Evolutionary conservation across 306 rosid species (phyloP), one percentile per base, ranked within the genome.

Genomic region (Hylodesmum podocarpum): DNA sequence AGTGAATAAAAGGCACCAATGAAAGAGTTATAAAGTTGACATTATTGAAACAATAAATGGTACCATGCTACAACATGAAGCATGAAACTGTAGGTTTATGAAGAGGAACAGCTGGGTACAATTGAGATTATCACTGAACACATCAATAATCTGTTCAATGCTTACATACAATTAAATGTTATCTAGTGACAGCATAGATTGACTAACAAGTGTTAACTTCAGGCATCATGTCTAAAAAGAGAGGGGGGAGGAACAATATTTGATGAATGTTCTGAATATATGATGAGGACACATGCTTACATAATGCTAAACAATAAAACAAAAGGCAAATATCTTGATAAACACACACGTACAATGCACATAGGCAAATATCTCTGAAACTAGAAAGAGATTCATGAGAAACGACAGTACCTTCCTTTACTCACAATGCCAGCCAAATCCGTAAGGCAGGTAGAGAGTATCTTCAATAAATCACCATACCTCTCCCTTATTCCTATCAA

Each of bases 401-500:
- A 77, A 55, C 5, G 61, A 70, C 18, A 63, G 54, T 88, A 94
- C 98, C 98, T 91, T 87, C 86, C 96, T 66, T 87, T 86, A 55
- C 72, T n/a, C 10, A 78, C 68, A 86, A 88, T 81, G 50, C 54
- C 62, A 3, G 73, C 83, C 80, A 94, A 85, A 64, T 79, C 83
- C 0, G 83, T 82, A 36, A 94, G 82, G 79, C 93, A 47, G 1
- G 87, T 50, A 40, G 84, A 84, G 25, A 91, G 66, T 73, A 85
- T 80, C 82, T 86, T 89, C 88, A 94, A 66, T 37, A 90, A 74
- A 69, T 89, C 95, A 53, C 25, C 24, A 76, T 82, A 82, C 86
- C 95, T 86, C 68, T 86, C 93, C 49, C 37, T 81, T 66, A 94
- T 85, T 41, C 98, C 98, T 94, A 82, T 59, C 72, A 78, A 51